Percentiles rank a stretch among this genome's conserved stretches.
These are phyloP conservation scores for Pseudocercospora eumusae DNA, from an alignment of 2,329 filamentous ascomycete genomes.

Conservation along the genomic window DNA sequence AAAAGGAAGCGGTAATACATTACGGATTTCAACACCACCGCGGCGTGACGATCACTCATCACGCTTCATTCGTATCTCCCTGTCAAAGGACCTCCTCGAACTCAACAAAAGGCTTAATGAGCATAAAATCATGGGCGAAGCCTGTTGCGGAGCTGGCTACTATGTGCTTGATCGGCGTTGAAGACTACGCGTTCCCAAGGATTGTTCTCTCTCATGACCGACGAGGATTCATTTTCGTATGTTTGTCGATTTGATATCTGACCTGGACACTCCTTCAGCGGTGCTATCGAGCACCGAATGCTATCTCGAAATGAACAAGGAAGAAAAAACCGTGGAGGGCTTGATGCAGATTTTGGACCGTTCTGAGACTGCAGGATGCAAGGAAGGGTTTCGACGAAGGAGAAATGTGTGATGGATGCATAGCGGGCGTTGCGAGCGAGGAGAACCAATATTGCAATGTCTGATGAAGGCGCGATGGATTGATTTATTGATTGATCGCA, in stretches of 20 bases:
- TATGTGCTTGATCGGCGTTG: background rate
- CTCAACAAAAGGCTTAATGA: background rate
- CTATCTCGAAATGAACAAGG: background rate
- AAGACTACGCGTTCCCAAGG: background rate
- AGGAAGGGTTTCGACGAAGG: background rate
- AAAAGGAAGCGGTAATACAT: conserved; percentile 47
- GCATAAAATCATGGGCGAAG: background rate
- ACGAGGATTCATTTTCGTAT: background rate
- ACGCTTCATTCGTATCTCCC: background rate
- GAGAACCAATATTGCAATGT: conserved; percentile 1
- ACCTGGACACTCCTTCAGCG: conserved; percentile 3
- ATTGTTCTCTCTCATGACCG: background rate
- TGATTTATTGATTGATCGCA: background rate
- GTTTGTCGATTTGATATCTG: background rate
- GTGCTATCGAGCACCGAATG: background rate
- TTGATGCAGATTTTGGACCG: background rate
- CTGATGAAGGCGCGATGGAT: conserved; percentile 3
- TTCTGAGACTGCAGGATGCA: background rate
- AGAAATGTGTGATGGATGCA: background rate
- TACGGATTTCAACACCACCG: background rate
- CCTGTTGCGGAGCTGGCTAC: background rate
- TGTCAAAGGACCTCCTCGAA: background rate
- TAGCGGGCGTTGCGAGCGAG: background rate
- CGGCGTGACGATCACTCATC: background rate
- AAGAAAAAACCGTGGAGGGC: background rate